Evolutionary conservation across 441 rosid genomes (phyloP).

Genomic region (Euphorbia schlechtendalii): DNA sequence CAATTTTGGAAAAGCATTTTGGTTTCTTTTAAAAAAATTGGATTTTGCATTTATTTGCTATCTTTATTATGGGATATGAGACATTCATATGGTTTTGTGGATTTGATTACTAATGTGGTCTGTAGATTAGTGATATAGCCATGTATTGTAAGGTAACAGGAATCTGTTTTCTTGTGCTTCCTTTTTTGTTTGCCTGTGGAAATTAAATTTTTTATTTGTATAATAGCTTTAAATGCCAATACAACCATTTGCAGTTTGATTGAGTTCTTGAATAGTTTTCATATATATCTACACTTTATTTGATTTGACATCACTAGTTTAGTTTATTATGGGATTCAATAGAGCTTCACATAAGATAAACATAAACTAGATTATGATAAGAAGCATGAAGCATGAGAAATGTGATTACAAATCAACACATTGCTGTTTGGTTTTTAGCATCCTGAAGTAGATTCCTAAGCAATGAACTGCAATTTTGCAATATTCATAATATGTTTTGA

Average conservation of each 20-base stretch:
- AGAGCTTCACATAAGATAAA: neutral
- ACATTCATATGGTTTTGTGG: neutral
- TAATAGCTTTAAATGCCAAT: neutral
- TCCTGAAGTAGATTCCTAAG: too few species aligned
- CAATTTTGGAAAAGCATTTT: too few species aligned
- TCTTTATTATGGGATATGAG: neutral
- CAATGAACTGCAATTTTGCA: too few species aligned
- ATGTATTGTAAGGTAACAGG: neutral
- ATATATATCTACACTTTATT: neutral
- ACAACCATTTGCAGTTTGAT: neutral
- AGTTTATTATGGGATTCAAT: neutral
- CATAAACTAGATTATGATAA: too few species aligned
- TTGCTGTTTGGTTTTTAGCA: too few species aligned
- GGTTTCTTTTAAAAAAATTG: neutral
- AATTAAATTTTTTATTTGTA: neutral
- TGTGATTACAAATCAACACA: too few species aligned
- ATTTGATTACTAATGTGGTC: neutral
- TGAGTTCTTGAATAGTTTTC: too few species aligned
- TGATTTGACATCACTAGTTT: slow-evolving; percentile 3
- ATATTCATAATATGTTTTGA: too few species aligned
- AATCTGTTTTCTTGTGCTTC: neutral
- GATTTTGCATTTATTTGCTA: neutral
- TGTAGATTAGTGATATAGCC: neutral
- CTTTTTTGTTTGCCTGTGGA: neutral
- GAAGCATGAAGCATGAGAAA: too few species aligned